These are phyloP conservation scores for Fusarium multiceps DNA, from an alignment of 2,329 filamentous ascomycete species.

Conservation along the genomic window DNA sequence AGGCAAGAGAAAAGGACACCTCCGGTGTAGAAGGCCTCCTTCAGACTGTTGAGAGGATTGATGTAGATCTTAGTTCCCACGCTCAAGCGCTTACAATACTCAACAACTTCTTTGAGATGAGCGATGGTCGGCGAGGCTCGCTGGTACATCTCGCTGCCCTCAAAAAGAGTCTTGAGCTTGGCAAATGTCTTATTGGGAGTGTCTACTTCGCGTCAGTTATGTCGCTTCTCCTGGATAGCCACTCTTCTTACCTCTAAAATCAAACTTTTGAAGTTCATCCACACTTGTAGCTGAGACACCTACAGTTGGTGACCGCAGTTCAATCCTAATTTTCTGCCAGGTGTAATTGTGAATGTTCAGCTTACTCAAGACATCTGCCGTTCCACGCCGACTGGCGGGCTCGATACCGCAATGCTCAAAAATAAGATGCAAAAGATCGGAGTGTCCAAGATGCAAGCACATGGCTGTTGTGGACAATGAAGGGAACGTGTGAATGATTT, in stretches of 20 bases:
- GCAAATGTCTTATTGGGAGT: slow-evolving; percentile 67
- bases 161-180: slow-evolving; percentile 69
- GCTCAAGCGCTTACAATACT: slow-evolving; percentile 79
- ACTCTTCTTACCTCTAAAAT: slow-evolving; percentile 76
- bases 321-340: slow-evolving; percentile 84
- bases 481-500: slow-evolving; percentile 85
- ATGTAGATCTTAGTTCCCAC: slow-evolving; percentile 84
- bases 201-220: slow-evolving; percentile 53
- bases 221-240: not conserved
- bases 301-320: slow-evolving; percentile 82
- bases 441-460: slow-evolving; percentile 92
- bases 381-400: slow-evolving; percentile 71
- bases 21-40: slow-evolving; percentile 88
- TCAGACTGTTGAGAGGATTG: slow-evolving; percentile 86
- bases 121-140: slow-evolving; percentile 80
- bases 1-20: slow-evolving; percentile 92
- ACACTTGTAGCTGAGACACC: slow-evolving; percentile 89
- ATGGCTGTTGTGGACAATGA: slow-evolving; percentile 76
- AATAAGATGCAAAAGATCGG: slow-evolving; percentile 85
- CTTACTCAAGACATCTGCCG: slow-evolving; percentile 87
- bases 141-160: slow-evolving; percentile 74
- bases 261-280: slow-evolving; percentile 89
- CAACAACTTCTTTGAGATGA: slow-evolving; percentile 81
- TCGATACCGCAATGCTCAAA: slow-evolving; percentile 90
- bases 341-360: slow-evolving; percentile 83